Percentiles rank a stretch among this genome's conserved stretches.
These are phyloP conservation scores for Thuja plicata DNA, from an alignment of 83 land plant species.

Conservation along the genomic window DNA sequence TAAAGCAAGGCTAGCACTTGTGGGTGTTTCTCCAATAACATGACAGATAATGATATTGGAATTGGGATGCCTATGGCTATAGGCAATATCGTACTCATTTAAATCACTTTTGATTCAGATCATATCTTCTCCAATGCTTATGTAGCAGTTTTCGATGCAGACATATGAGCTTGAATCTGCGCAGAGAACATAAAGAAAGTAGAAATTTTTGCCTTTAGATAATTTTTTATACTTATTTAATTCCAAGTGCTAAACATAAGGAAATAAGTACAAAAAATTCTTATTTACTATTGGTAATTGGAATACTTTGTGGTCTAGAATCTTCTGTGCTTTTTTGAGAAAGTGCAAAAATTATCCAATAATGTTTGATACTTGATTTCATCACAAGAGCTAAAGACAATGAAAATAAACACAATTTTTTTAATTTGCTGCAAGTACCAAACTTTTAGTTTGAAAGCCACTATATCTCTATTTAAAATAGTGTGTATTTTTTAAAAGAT, in stretches of 20 bases:
- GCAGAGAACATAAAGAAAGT: background rate
- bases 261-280: background rate
- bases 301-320: background rate
- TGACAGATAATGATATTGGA: conserved; percentile 52
- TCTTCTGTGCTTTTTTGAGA: background rate
- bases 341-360: background rate
- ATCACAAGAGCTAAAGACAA: background rate
- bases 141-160: conserved; percentile 81
- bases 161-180: conserved; percentile 75
- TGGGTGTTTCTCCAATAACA: conserved; percentile 32
- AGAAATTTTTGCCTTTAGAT: background rate
- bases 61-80: conserved; percentile 61
- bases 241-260: background rate
- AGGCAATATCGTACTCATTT: conserved; percentile 83
- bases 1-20: conserved; percentile 68
- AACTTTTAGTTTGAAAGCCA: background rate
- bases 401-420: background rate
- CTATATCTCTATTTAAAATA: background rate
- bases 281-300: background rate
- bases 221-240: background rate
- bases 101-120: conserved; percentile 85
- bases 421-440: background rate
- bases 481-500: background rate
- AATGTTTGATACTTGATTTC: background rate
- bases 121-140: conserved; percentile 73